Conservation (phyloP, 352 stramenopile species). For the Globisporangium polare region DNA sequence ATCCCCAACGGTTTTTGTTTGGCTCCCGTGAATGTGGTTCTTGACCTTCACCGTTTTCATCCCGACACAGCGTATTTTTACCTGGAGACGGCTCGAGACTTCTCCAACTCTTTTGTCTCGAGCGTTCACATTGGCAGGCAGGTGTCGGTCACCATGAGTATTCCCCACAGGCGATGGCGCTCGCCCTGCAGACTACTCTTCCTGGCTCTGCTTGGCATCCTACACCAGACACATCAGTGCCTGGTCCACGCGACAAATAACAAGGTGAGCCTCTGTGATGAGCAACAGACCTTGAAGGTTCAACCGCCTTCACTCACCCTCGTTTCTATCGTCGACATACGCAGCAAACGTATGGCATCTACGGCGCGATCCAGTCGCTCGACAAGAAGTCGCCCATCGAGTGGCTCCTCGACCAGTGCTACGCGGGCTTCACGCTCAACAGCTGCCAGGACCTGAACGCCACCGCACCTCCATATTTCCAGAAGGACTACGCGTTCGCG, state of each 20-base stretch:
- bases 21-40: neutral
- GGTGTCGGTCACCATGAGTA: neutral
- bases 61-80: neutral
- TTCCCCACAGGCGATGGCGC: neutral
- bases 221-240: neutral
- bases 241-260: neutral
- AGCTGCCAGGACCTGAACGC: slow-evolving; percentile 49
- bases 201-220: neutral
- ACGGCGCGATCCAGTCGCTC: slow-evolving; percentile 48
- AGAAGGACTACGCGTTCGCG: slow-evolving; percentile 51
- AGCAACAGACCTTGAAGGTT: neutral
- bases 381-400: slow-evolving; percentile 31
- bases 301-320: neutral
- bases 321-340: neutral
- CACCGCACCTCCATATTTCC: slow-evolving; percentile 25
- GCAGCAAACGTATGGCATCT: slow-evolving; percentile 56
- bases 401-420: slow-evolving; percentile 53
- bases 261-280: neutral
- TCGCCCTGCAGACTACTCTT: neutral
- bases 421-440: slow-evolving; percentile 58
- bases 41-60: neutral
- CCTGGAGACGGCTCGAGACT: neutral
- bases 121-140: too few relatives aligned
- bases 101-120: neutral
- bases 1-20: neutral